These are phyloP conservation scores for Russula virescens DNA, from an alignment of 768 basidiomycete genomes.

Conservation along the genomic window DNA sequence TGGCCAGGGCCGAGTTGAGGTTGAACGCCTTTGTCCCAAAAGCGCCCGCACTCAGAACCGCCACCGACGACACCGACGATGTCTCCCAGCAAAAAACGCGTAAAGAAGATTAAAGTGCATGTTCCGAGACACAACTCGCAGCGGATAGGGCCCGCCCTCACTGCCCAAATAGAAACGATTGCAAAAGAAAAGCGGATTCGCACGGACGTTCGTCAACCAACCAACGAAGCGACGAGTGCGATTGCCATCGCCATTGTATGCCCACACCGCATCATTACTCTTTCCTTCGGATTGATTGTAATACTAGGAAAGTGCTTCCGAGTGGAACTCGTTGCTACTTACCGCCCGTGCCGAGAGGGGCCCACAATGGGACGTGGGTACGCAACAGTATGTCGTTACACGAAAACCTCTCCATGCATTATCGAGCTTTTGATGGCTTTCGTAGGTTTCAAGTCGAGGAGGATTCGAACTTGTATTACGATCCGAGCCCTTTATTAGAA, in stretches of 20 bases:
- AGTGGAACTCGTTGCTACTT: conserved; percentile 78
- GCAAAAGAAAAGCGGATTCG: conserved; percentile 45
- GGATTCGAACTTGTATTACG: conserved; percentile 66
- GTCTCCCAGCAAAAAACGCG: conserved; percentile 52
- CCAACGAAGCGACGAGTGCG: conserved; percentile 42
- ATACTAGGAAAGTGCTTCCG: conserved; percentile 66
- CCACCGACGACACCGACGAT: conserved; percentile 31
- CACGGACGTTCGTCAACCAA: conserved; percentile 60
- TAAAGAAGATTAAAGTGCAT: conserved; percentile 51
- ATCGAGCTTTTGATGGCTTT: not conserved
- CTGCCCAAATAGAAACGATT: conserved; percentile 49
- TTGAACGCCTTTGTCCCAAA: too few relatives aligned
- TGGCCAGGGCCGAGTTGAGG: too few relatives aligned
- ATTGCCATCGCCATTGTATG: conserved; percentile 63
- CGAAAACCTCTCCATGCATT: not conserved
- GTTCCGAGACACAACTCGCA: conserved; percentile 76
- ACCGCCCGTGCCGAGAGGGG: conserved; percentile 77
- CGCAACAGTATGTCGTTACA: conserved; percentile 60
- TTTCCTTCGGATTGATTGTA: not conserved
- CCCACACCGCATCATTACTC: conserved; percentile 19
- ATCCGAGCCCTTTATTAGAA: conserved; percentile 42
- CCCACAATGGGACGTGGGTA: conserved; percentile 84
- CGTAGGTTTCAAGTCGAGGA: conserved; percentile 71
- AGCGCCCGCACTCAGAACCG: too few relatives aligned
- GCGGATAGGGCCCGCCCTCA: conserved; percentile 58